Evolutionary conservation across 2,329 filamentous ascomycete species (phyloP).

Genomic region (Lachnellula subtilissima): DNA sequence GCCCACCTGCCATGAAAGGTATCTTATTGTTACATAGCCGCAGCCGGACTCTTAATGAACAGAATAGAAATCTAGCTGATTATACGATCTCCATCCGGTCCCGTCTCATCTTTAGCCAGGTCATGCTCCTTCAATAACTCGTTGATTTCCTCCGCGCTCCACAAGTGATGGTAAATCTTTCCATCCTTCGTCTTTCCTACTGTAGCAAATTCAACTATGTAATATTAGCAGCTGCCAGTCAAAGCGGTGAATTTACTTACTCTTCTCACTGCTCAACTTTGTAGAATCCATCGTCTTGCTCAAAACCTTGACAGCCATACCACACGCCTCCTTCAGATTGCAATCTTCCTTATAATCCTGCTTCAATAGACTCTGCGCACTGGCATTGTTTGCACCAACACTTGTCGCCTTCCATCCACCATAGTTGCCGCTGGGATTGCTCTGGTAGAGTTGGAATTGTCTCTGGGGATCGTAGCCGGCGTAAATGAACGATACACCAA

Average conservation of each 20-base stretch:
- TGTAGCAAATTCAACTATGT: conserved; percentile 90
- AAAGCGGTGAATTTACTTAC: conserved; percentile 48
- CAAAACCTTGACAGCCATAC: conserved; percentile 94
- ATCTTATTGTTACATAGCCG: conserved; percentile 28
- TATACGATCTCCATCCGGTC: conserved; percentile 28
- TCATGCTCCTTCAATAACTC: conserved; percentile 92
- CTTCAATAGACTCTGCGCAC: conserved; percentile 93
- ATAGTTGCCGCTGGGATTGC: conserved; percentile 98
- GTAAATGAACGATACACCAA: conserved; percentile 99
- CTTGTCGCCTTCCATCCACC: conserved; percentile 99
- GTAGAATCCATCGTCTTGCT: conserved; percentile 99
- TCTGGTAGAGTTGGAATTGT: conserved; percentile 98
- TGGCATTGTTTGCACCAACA: conserved; percentile 96
- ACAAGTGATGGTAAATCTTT: conserved; percentile 97
- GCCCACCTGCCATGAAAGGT: conserved; percentile 9
- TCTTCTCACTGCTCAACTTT: conserved; percentile 98
- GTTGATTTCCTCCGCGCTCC: conserved; percentile 95
- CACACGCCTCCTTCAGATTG: conserved; percentile 91
- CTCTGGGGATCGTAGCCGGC: conserved; percentile 94
- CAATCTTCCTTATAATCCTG: conserved; percentile 99
- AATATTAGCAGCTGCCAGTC: conserved; percentile 15
- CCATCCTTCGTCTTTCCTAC: conserved; percentile 93
- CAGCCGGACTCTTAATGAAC: conserved; percentile 4
- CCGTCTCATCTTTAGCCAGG: conserved; percentile 73
- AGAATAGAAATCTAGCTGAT: conserved; percentile 24